Conservation (phyloP, 257 asterid species). For the Scutellaria minor region DNA sequence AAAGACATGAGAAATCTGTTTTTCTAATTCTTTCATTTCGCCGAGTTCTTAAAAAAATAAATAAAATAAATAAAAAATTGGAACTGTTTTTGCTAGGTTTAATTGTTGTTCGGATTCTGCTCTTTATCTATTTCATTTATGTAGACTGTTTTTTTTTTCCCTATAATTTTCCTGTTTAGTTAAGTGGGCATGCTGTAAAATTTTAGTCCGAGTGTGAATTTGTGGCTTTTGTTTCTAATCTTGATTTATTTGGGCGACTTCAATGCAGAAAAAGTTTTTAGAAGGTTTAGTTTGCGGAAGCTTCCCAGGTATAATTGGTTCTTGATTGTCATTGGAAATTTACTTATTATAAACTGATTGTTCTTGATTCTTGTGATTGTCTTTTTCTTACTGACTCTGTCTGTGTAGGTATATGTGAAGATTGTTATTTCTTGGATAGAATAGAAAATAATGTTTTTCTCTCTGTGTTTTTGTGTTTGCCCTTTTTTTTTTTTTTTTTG, state of each 20-base stretch:
- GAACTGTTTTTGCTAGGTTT: background rate
- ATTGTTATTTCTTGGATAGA: constrained; percentile 13
- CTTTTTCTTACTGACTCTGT: constrained; percentile 29
- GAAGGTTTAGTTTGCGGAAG: constrained; percentile 29
- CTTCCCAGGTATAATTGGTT: constrained; percentile 33
- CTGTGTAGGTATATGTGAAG: constrained; percentile 22
- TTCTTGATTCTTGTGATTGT: constrained; percentile 19
- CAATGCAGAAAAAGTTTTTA: constrained; percentile 34
- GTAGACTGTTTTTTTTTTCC: background rate
- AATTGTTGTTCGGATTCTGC: background rate
- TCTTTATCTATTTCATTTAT: background rate
- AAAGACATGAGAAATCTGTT: background rate
- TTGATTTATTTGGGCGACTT: constrained; percentile 16
- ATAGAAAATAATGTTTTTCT: constrained; percentile 18
- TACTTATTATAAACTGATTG: constrained; percentile 22
- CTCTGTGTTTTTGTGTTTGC: background rate
- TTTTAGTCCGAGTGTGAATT: constrained; percentile 15
- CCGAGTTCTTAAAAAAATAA: background rate
- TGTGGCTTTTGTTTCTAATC: constrained; percentile 29
- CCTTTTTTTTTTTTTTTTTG: constrained; percentile 3
- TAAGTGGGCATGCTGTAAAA: constrained; percentile 14
- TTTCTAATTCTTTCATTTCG: constrained; percentile 11
- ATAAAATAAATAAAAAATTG: too few relatives aligned
- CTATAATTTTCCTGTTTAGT: constrained; percentile 7
- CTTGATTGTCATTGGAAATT: constrained; percentile 25